Evolutionary conservation across 305 asterid genomes (phyloP).

Genomic region (Plantago rigida): DNA sequence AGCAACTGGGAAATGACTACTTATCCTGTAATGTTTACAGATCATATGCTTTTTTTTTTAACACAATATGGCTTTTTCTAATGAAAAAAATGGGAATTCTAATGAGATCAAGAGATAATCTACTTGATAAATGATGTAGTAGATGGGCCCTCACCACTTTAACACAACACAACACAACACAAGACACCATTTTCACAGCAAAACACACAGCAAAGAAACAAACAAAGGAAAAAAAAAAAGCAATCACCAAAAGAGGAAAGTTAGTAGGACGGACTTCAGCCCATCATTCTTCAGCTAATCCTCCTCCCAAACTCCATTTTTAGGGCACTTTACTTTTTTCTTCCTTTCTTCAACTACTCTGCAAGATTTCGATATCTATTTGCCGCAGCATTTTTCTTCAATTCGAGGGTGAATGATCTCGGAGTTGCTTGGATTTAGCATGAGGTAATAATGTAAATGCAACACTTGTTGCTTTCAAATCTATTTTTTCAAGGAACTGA

Average conservation of each 20-base stretch:
- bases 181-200: background rate
- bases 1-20: too few species aligned
- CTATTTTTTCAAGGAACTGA: constrained; percentile 18
- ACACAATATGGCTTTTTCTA: too few species aligned
- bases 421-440: constrained; percentile 9
- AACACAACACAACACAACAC: background rate
- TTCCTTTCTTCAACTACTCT: background rate
- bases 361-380: background rate
- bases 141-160: background rate
- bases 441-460: constrained; percentile 5
- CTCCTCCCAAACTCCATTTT: constrained; percentile 3
- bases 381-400: background rate
- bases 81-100: too few species aligned
- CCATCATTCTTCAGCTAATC: background rate
- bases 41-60: too few species aligned
- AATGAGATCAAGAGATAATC: too few species aligned
- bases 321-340: background rate
- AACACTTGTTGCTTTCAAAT: background rate
- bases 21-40: too few species aligned
- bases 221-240: background rate
- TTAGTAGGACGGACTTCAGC: background rate
- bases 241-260: constrained; percentile 1
- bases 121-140: too few species aligned
- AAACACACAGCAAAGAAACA: background rate
- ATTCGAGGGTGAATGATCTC: background rate